Conservation (phyloP, 495 filamentous ascomycete species). For the Aspergillus steynii region DNA sequence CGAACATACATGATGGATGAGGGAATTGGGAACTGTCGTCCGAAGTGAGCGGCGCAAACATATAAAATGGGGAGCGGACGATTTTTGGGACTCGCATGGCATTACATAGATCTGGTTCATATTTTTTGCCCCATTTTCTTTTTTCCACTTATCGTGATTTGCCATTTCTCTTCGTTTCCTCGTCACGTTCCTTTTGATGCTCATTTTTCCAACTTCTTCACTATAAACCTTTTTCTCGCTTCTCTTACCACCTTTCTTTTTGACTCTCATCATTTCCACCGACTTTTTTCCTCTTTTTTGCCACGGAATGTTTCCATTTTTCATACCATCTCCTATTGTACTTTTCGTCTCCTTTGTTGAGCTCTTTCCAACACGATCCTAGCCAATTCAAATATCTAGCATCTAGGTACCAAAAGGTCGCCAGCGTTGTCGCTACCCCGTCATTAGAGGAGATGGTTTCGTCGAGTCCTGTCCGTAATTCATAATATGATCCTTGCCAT, state of each 20-base stretch:
- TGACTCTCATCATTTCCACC: constrained; percentile 9
- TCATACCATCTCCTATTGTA: constrained; percentile 44
- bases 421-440: constrained; percentile 6
- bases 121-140: constrained; percentile 34
- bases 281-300: constrained; percentile 20
- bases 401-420: constrained; percentile 28
- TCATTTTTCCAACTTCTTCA: constrained; percentile 13
- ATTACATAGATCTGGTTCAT: constrained; percentile 50
- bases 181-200: constrained; percentile 20
- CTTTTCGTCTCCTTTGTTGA: constrained; percentile 41
- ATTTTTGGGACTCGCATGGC: constrained; percentile 49
- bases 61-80: constrained; percentile 47
- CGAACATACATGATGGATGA: constrained; percentile 51
- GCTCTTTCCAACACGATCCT: constrained; percentile 37
- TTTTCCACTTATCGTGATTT: constrained; percentile 9
- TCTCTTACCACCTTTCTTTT: constrained; percentile 6
- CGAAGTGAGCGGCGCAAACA: constrained; percentile 46
- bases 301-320: constrained; percentile 19
- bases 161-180: constrained; percentile 9
- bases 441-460: constrained; percentile 10
- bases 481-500: constrained; percentile 11
- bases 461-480: constrained; percentile 21
- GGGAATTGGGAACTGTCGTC: constrained; percentile 42
- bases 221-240: constrained; percentile 17
- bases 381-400: constrained; percentile 42